phyloP scores from a whole-genome alignment of 768 basidiomycete species.

The Cystobasidium ongulense region DNA sequence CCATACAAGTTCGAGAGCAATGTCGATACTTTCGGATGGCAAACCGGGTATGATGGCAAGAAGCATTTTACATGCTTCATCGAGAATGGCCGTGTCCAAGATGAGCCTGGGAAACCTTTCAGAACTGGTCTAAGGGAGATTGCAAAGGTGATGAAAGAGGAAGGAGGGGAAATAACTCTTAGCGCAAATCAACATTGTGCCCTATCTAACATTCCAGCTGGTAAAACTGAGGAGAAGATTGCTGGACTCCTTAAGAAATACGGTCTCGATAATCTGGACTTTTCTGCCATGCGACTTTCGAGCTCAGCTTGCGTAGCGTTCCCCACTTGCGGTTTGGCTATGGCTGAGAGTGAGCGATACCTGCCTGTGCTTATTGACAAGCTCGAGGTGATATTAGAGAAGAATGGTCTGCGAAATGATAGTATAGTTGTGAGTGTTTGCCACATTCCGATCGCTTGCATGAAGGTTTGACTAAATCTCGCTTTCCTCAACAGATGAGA shows the following conservation, averaged over 20 bases:
- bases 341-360: conserved; percentile 80
- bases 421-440: conserved; percentile 57
- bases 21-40: conserved; percentile 91
- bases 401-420: conserved; percentile 84
- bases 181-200: conserved; percentile 93
- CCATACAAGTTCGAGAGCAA: conserved; percentile 77
- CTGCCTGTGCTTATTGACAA: conserved; percentile 86
- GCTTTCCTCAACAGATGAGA: neutral
- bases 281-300: conserved; percentile 69
- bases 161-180: conserved; percentile 66
- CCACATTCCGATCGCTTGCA: neutral
- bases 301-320: conserved; percentile 95
- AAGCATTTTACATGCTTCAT: conserved; percentile 89
- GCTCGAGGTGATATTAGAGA: conserved; percentile 88
- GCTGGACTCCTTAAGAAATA: conserved; percentile 72
- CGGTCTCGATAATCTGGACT: conserved; percentile 77
- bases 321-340: conserved; percentile 81
- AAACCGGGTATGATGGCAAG: conserved; percentile 71
- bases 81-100: conserved; percentile 95
- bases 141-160: conserved; percentile 59
- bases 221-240: conserved; percentile 61
- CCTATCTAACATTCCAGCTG: conserved; percentile 68
- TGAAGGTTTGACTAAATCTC: neutral
- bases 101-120: conserved; percentile 80
- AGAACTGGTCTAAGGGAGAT: conserved; percentile 88